Evolutionary conservation across 1,284 basidiomycete species (phyloP).

Genomic region (Xanthoconium separans): DNA sequence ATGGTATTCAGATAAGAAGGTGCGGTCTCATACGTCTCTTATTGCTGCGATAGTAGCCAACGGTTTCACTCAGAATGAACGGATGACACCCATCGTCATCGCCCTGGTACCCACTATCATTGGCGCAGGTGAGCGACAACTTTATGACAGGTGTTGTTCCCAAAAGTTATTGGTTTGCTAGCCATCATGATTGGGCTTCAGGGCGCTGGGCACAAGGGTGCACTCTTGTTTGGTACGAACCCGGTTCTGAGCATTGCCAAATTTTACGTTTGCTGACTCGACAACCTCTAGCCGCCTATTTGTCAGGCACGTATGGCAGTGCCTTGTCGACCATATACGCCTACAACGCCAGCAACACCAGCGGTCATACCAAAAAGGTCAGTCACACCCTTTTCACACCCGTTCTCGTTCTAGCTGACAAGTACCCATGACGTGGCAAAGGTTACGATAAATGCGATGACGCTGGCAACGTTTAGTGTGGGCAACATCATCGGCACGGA

Average conservation of each 20-base stretch:
- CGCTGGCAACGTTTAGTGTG: conserved; percentile 29
- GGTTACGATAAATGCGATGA: conserved; percentile 35
- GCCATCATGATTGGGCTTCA: conserved; percentile 62
- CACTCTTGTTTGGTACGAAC: conserved; percentile 53
- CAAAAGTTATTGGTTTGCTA: conserved; percentile 10
- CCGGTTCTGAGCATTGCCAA: no score
- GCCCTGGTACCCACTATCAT: conserved; percentile 62
- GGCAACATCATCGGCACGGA: conserved; percentile 35
- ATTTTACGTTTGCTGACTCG: not conserved
- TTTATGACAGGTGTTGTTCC: not conserved
- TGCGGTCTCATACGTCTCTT: conserved; percentile 13
- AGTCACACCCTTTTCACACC: not conserved
- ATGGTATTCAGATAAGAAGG: conserved; percentile 66
- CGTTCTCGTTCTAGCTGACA: not conserved
- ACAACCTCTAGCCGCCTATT: conserved; percentile 44
- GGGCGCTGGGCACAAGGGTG: conserved; percentile 48
- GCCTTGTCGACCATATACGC: conserved; percentile 62
- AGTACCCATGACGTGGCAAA: conserved; percentile 9
- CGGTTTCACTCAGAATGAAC: conserved; percentile 43
- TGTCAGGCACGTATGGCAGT: conserved; percentile 61
- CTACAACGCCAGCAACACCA: conserved; percentile 66
- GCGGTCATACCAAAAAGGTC: conserved; percentile 67
- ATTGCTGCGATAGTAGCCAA: not conserved
- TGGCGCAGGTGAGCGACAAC: conserved; percentile 42
- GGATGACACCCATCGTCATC: conserved; percentile 64